Conservation (phyloP, 1,139 yeast genomes). For the Sugiyamaella novakii region DNA sequence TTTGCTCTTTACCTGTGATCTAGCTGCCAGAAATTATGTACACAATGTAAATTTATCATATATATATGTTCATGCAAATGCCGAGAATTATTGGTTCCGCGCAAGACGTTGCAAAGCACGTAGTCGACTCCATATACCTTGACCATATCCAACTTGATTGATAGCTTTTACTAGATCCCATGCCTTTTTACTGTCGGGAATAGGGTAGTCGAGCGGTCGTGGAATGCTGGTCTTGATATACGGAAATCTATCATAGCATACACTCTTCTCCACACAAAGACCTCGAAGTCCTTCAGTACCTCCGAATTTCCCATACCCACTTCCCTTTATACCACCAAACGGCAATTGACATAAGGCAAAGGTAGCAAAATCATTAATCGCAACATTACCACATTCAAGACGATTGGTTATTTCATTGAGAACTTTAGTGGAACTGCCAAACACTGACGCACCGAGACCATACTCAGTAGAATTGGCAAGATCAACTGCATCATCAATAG, state of each 20-base stretch:
- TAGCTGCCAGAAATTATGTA: too few species aligned
- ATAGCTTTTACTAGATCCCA: slow-evolving; percentile 84
- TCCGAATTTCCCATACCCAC: slow-evolving; percentile 96
- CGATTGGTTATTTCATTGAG: slow-evolving; percentile 64
- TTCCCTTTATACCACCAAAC: slow-evolving; percentile 89
- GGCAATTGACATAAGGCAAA: slow-evolving; percentile 94
- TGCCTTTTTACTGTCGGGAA: slow-evolving; percentile 74
- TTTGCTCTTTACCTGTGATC: too few species aligned
- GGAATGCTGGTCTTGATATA: slow-evolving; percentile 81
- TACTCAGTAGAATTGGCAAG: slow-evolving; percentile 85
- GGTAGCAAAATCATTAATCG: slow-evolving; percentile 96
- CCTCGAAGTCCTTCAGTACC: slow-evolving; percentile 96
- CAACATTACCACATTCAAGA: slow-evolving; percentile 84
- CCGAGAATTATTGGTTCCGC: slow-evolving; percentile 1
- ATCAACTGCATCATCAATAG: slow-evolving; percentile 67
- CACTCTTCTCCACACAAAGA: slow-evolving; percentile 78
- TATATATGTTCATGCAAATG: slow-evolving; percentile 12
- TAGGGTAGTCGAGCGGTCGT: slow-evolving; percentile 86
- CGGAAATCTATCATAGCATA: slow-evolving; percentile 80
- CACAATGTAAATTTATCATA: slow-evolving; percentile 1
- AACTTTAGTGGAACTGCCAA: slow-evolving; percentile 59
- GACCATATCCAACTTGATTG: slow-evolving; percentile 82
- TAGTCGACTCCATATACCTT: slow-evolving; percentile 65
- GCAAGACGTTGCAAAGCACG: slow-evolving; percentile 57
- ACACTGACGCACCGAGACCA: slow-evolving; percentile 90